Evolutionary conservation across 2,329 filamentous ascomycete genomes (phyloP), one percentile per base, ranked within the genome.

Genomic region (Cladorrhinum sp.): DNA sequence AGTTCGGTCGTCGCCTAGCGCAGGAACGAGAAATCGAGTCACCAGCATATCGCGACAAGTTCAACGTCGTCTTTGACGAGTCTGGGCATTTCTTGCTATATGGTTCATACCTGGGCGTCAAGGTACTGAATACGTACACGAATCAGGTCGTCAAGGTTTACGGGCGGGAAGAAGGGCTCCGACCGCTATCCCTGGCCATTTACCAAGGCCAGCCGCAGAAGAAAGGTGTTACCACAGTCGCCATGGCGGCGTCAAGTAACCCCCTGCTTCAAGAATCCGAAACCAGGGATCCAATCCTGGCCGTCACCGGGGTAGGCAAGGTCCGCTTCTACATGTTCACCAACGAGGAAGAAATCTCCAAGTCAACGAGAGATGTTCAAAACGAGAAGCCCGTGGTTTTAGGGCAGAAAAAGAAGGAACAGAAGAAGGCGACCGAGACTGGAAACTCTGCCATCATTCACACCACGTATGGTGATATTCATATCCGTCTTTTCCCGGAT

Each of bases 251-350:
- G 0, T 96, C 91, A 33, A 89, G 86, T 68, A 99, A 99, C 73
- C 95, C 96, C 0, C 82, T 99, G 1, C 83, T 99, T 2, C 91
- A 95, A 71, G 93, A 97, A 78, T 91, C 95, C 1, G 94, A 97
- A 75, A 86, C 87, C 20, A 85, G 93, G 63, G 95, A 99, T 72
- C 93, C 96, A 0, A 94, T 98, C 71, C 80, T 99, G 7, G 84
- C 96, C 50, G 83, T 85, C 9, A 98, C 95, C 0, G 94, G 88
- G 0, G 88, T 90, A 51, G 90, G 88, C 64, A 98, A 96, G 76
- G 85, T 90, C 26, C 89, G 96, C 46, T 99, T 99, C 77, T 99
- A 97, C 82, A 92, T 98, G 86, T 99, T 97, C 75, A 96, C 91
- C 36, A 96, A 97, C 73, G 90, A 96, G 42, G 85, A 88, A 39